Conservation (phyloP, 2,329 filamentous ascomycete species). For the Davidsoniella australis region DNA sequence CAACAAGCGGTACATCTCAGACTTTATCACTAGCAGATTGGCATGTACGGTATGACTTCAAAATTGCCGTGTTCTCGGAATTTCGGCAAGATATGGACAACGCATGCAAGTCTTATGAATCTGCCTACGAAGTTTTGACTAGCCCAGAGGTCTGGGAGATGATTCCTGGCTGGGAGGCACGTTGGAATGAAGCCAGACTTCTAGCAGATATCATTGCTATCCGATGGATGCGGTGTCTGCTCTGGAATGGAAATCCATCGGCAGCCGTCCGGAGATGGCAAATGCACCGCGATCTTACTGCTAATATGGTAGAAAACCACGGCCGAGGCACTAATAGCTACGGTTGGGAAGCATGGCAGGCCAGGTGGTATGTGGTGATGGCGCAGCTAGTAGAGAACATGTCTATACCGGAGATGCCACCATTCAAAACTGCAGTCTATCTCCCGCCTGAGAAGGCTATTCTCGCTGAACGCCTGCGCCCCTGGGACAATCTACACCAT, state of each 20-base stretch:
- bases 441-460: constrained; percentile 41
- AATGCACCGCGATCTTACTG: constrained; percentile 55
- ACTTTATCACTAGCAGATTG: constrained; percentile 73
- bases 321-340: constrained; percentile 80
- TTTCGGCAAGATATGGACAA: constrained; percentile 86
- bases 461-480: constrained; percentile 38
- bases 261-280: constrained; percentile 68
- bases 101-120: constrained; percentile 70
- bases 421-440: constrained; percentile 28
- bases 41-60: constrained; percentile 91
- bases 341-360: constrained; percentile 88
- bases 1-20: constrained; percentile 69
- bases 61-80: constrained; percentile 76
- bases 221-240: constrained; percentile 62
- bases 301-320: constrained; percentile 62
- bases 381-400: constrained; percentile 40
- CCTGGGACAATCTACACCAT: constrained; percentile 49
- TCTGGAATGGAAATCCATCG: constrained; percentile 67
- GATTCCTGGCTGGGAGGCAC: constrained; percentile 74
- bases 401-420: constrained; percentile 32
- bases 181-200: constrained; percentile 86
- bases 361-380: constrained; percentile 50
- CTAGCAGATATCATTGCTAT: constrained; percentile 68
- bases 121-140: constrained; percentile 70
- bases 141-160: constrained; percentile 72